A percentile compares a stretch with the other conserved stretches of the same genome.
These are phyloP conservation scores for Tetrapisispora fleetii DNA, from an alignment of 805 yeast species.

Conservation along the genomic window DNA sequence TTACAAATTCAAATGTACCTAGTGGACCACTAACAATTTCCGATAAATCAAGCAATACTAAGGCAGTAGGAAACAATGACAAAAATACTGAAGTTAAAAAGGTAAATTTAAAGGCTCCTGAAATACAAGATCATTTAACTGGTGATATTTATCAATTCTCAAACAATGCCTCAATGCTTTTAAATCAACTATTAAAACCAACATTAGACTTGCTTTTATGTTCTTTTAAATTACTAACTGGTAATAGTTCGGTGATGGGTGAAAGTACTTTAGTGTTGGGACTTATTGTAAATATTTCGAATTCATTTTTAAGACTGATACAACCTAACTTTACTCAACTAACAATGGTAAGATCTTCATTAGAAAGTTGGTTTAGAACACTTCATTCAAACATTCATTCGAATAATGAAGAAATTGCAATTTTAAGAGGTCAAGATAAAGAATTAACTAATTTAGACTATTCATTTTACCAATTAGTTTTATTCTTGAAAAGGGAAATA, in stretches of 20 bases:
- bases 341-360: conserved; percentile 61
- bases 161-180: conserved; percentile 57
- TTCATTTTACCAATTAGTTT: conserved; percentile 70
- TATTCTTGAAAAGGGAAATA: conserved; percentile 65
- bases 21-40: neutral
- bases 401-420: conserved; percentile 79
- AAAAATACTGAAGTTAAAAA: neutral
- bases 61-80: too few species aligned
- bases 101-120: conserved; percentile 5
- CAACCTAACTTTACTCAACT: conserved; percentile 86
- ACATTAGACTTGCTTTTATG: conserved; percentile 68
- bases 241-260: conserved; percentile 38
- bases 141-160: conserved; percentile 71
- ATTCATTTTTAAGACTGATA: conserved; percentile 57
- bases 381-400: conserved; percentile 73
- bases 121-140: conserved; percentile 38
- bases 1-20: conserved; percentile 6
- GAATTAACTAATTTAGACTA: conserved; percentile 71
- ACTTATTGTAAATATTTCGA: conserved; percentile 69
- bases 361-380: conserved; percentile 78
- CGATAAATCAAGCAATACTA: neutral
- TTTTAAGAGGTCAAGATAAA: conserved; percentile 68
- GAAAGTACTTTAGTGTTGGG: conserved; percentile 77
- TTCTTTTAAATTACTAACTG: conserved; percentile 60
- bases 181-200: conserved; percentile 79